These are phyloP conservation scores for Barnettozyma californica DNA, from an alignment of 805 yeast species.

Conservation along the genomic window DNA sequence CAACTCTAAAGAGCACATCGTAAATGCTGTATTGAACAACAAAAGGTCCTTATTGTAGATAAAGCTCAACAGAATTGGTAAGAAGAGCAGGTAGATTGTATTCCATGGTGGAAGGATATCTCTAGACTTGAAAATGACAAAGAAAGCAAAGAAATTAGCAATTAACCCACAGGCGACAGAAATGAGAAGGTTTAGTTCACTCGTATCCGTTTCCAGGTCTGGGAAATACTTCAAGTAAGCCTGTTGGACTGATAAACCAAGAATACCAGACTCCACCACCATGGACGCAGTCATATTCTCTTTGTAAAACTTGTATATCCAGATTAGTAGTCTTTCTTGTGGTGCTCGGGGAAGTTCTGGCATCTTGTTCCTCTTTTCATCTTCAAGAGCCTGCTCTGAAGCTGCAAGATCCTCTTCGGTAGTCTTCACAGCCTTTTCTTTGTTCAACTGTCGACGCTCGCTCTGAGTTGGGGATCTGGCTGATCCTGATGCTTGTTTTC, in stretches of 20 bases:
- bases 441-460: slow-evolving; percentile 17
- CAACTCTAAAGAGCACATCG: slow-evolving; percentile 27
- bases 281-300: slow-evolving; percentile 20
- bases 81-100: slow-evolving; percentile 28
- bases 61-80: slow-evolving; percentile 29
- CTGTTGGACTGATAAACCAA: slow-evolving; percentile 22
- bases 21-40: slow-evolving; percentile 27
- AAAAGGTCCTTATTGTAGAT: slow-evolving; percentile 23
- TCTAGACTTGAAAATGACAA: slow-evolving; percentile 12
- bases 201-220: slow-evolving; percentile 8
- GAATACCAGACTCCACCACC: slow-evolving; percentile 23
- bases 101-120: slow-evolving; percentile 28
- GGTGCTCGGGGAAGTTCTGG: slow-evolving; percentile 13
- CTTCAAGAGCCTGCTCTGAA: neutral
- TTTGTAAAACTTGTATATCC: slow-evolving; percentile 14
- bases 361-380: slow-evolving; percentile 1
- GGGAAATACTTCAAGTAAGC: slow-evolving; percentile 15
- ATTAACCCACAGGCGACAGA: slow-evolving; percentile 21
- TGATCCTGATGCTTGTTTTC: slow-evolving; percentile 7
- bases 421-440: neutral
- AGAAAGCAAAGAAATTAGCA: slow-evolving; percentile 20
- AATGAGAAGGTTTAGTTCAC: slow-evolving; percentile 19
- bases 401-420: slow-evolving; percentile 4
- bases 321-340: slow-evolving; percentile 19
- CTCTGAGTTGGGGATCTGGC: slow-evolving; percentile 18